Evolutionary conservation across 2,329 filamentous ascomycete species (phyloP), one percentile per base, ranked within the genome.

Genomic region (Clonostachys sp.): DNA sequence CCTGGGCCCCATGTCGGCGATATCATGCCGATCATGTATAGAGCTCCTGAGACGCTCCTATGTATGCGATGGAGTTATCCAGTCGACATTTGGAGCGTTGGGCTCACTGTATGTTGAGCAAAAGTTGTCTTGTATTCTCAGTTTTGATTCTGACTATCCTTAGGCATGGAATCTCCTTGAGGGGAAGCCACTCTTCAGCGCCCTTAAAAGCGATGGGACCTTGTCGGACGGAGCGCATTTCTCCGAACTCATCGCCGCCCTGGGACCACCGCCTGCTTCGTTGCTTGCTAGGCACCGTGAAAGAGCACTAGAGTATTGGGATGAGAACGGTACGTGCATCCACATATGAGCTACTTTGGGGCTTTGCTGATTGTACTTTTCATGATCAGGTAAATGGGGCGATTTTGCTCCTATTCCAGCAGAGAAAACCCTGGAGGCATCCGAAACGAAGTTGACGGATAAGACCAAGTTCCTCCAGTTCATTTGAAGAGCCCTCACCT

Each of bases 21-120:
- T 12, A 62, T 63, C 34, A 61, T 61, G 57, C 58, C 59, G 0
- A 51, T 57, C 24, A 45, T 56, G 41, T 60, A 59, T 35, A 50
- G 55, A 7, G 58, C 59, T 3, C 61, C 58, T 1, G 59, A 61
- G 34, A 44, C 48, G 2, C 47, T 62, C 1, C 44, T 62, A 40
- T 42, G 45, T 2, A 52, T 57, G 2, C 30, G 48, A 8, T 61
- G 59, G 58, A 55, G 54, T 16, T 60, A 51, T 16, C 49, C 56
- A 1, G 59, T 59, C 0, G 57, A 62, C 34, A 55, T 63, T 6
- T 62, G 58, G 61, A 62, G 55, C n/a, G 53, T 59, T 14, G 57
- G 56, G 5, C 53, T 62, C 3, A 57, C 55, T 1, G 58, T 57
- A 44, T 1, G 57, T 56, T 43, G 41, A 44, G 46, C 6, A 5